A percentile compares a stretch with the other conserved stretches of the same genome.
These are phyloP conservation scores for Penicillium sp. DNA, from an alignment of 2,329 filamentous ascomycete genomes.

Conservation along the genomic window DNA sequence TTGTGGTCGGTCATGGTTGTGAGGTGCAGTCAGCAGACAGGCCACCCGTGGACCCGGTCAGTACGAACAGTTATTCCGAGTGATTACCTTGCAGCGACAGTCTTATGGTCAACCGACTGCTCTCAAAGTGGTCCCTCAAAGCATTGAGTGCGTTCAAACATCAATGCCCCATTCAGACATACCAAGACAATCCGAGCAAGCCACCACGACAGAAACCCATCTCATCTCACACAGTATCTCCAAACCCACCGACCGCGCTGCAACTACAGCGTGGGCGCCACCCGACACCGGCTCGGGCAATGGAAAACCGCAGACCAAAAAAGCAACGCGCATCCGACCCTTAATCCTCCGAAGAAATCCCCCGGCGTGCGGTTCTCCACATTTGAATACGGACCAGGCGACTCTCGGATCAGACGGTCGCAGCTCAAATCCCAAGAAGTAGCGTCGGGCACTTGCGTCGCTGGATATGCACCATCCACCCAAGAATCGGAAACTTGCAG, in stretches of 20 bases:
- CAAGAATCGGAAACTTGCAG: conserved; percentile 4
- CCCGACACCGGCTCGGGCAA: background rate
- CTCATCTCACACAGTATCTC: conserved; percentile 1
- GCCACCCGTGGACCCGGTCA: too few species aligned
- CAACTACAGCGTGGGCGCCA: conserved; percentile 2
- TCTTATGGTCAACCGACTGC: background rate
- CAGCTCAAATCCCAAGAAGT: background rate
- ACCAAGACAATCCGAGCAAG: background rate
- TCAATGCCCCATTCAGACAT: background rate
- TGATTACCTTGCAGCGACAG: background rate
- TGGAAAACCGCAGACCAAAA: background rate
- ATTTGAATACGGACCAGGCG: background rate
- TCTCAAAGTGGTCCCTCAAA: background rate
- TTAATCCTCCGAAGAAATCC: conserved; percentile 4
- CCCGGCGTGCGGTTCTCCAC: background rate
- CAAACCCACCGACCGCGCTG: background rate
- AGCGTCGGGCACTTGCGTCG: background rate
- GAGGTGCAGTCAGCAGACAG: too few species aligned
- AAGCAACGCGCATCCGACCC: background rate
- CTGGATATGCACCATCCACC: background rate
- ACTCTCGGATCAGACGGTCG: background rate
- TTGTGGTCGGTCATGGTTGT: too few species aligned
- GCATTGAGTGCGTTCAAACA: background rate
- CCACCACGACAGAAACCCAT: background rate
- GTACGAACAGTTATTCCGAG: too few species aligned